Conservation (phyloP, 2,329 filamentous ascomycete species). For the Apiospora rasikravindrae region DNA sequence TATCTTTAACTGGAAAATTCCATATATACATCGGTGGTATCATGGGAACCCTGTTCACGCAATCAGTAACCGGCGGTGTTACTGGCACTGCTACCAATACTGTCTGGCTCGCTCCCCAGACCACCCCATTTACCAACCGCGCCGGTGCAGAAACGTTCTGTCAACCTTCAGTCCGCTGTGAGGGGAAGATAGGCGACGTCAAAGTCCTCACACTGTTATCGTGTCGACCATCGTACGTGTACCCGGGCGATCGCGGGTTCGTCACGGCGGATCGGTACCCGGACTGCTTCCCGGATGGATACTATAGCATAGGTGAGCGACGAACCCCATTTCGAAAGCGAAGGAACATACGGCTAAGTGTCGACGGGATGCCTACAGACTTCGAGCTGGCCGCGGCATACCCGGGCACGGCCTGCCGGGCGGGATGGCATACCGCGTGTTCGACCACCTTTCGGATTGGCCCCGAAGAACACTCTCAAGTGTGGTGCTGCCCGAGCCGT, state of each 20-base stretch:
- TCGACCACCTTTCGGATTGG: neutral
- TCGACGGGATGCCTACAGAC: neutral
- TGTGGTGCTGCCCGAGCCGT: neutral
- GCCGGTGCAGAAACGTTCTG: neutral
- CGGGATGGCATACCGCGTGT: neutral
- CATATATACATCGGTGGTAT: neutral
- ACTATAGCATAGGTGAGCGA: neutral
- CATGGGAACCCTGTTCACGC: neutral
- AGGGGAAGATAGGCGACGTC: neutral
- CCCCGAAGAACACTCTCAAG: neutral
- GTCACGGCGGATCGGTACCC: neutral
- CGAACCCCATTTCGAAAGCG: neutral
- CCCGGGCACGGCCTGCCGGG: neutral
- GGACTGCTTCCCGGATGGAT: neutral
- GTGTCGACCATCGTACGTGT: neutral
- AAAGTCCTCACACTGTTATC: neutral
- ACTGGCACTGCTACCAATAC: neutral
- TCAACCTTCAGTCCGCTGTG: neutral
- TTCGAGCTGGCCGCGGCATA: neutral
- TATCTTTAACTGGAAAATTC: accelerated
- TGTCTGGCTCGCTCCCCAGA: neutral
- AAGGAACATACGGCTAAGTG: neutral
- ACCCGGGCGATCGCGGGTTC: neutral
- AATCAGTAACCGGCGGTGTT: neutral
- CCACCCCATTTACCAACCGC: neutral